Percentiles rank a stretch among this genome's conserved stretches.
Evolutionary conservation across 2,329 filamentous ascomycete genomes (phyloP).

Genomic region (Hysterium pulicare): DNA sequence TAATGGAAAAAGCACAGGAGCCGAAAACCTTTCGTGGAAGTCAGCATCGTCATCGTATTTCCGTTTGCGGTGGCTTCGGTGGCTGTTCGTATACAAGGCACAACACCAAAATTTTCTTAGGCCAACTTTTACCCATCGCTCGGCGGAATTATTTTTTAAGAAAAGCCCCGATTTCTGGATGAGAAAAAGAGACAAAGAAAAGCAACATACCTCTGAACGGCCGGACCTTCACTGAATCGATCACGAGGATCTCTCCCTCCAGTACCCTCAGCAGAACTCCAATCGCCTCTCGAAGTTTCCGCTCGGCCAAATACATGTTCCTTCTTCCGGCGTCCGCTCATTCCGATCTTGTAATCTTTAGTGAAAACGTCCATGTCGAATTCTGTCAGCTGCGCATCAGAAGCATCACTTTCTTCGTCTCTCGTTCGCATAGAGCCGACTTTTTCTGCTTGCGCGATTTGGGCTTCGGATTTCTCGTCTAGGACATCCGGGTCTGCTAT

Average conservation of each 20-base stretch:
- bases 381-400: slow-evolving; percentile 14
- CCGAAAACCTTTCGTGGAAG: slow-evolving; percentile 47
- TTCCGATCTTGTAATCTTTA: slow-evolving; percentile 24
- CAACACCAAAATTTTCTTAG: slow-evolving; percentile 5
- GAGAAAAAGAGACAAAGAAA: slow-evolving; percentile 3
- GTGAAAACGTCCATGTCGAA: slow-evolving; percentile 35
- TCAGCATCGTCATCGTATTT: slow-evolving; percentile 11
- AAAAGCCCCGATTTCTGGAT: too few relatives aligned
- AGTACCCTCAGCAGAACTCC: slow-evolving; percentile 29
- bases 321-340: slow-evolving; percentile 15
- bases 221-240: slow-evolving; percentile 33
- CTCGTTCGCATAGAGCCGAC: slow-evolving; percentile 19
- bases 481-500: slow-evolving; percentile 44
- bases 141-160: too few relatives aligned
- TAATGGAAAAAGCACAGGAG: slow-evolving; percentile 65
- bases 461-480: slow-evolving; percentile 17
- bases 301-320: slow-evolving; percentile 42
- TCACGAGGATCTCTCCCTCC: slow-evolving; percentile 29
- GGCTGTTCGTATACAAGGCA: slow-evolving; percentile 5
- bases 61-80: slow-evolving; percentile 5
- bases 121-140: slow-evolving; percentile 1
- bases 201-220: slow-evolving; percentile 33
- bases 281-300: slow-evolving; percentile 38
- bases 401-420: slow-evolving; percentile 15
- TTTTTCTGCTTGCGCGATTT: slow-evolving; percentile 26